phyloP scores from a whole-genome alignment of 2,329 filamentous ascomycete genomes.

The Aureobasidium subglaciale region DNA sequence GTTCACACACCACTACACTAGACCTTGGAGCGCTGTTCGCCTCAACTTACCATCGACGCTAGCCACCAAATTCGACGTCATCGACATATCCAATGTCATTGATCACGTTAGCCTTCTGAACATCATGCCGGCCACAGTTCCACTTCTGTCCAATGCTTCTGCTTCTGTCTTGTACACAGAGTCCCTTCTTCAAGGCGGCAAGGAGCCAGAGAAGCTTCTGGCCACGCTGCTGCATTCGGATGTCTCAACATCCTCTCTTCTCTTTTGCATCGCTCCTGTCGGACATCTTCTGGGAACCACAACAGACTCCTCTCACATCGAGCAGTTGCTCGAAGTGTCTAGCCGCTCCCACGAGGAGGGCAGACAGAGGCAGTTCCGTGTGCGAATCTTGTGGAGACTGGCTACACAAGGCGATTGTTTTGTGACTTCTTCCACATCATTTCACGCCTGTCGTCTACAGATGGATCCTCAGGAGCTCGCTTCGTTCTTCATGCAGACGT shows the following conservation, averaged over 20 bases:
- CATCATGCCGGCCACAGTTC: constrained; percentile 39
- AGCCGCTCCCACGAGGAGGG: neutral
- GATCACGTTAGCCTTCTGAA: constrained; percentile 40
- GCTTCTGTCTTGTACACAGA: constrained; percentile 47
- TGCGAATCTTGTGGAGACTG: constrained; percentile 19
- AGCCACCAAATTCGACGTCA: constrained; percentile 41
- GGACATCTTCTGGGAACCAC: constrained; percentile 32
- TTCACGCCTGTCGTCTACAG: constrained; percentile 22
- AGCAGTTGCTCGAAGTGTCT: neutral
- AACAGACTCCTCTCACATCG: neutral
- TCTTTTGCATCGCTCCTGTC: constrained; percentile 45
- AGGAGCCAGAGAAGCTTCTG: constrained; percentile 23
- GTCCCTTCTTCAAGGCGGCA: constrained; percentile 30
- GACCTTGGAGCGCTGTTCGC: neutral
- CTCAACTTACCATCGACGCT: neutral
- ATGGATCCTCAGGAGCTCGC: constrained; percentile 36
- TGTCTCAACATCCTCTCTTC: constrained; percentile 38
- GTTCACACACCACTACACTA: constrained; percentile 1
- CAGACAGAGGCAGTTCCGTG: constrained; percentile 19
- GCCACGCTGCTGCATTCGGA: constrained; percentile 42
- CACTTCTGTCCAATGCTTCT: constrained; percentile 39
- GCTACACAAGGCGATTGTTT: neutral
- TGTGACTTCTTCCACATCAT: neutral
- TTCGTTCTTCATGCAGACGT: constrained; percentile 35
- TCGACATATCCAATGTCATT: constrained; percentile 47